Conservation (phyloP, 768 basidiomycete genomes). For the Xerocomellus intermedius region DNA sequence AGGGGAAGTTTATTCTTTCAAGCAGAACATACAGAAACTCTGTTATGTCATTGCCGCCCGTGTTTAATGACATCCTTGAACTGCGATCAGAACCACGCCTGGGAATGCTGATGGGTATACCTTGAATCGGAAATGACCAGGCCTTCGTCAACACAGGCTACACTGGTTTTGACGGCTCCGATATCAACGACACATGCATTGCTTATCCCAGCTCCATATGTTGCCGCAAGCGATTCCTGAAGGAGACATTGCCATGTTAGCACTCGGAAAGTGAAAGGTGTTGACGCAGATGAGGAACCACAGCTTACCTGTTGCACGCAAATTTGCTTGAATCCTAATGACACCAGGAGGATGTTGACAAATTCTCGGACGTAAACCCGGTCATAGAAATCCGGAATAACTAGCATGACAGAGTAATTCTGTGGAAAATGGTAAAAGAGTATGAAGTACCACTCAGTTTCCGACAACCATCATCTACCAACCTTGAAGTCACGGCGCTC, state of each 20-base stretch:
- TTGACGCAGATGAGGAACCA: not conserved
- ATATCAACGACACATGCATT: slow-evolving; percentile 96
- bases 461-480: slow-evolving; percentile 12
- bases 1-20: slow-evolving; percentile 82
- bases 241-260: not conserved
- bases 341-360: slow-evolving; percentile 65
- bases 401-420: slow-evolving; percentile 84
- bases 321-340: slow-evolving; percentile 91
- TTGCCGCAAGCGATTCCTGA: slow-evolving; percentile 89
- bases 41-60: slow-evolving; percentile 95
- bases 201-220: slow-evolving; percentile 93
- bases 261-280: no score
- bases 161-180: slow-evolving; percentile 77
- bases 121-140: slow-evolving; percentile 83
- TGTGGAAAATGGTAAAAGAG: slow-evolving; percentile 29
- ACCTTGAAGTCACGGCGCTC: slow-evolving; percentile 59
- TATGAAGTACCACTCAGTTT: not conserved
- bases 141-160: slow-evolving; percentile 95
- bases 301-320: slow-evolving; percentile 79
- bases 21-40: slow-evolving; percentile 81
- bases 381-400: slow-evolving; percentile 92
- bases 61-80: slow-evolving; percentile 70
- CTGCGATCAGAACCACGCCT: slow-evolving; percentile 2
- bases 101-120: slow-evolving; percentile 39
- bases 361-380: slow-evolving; percentile 79